Conservation (phyloP, 140 eudicot species). For the Erigeron philadelphicus region DNA sequence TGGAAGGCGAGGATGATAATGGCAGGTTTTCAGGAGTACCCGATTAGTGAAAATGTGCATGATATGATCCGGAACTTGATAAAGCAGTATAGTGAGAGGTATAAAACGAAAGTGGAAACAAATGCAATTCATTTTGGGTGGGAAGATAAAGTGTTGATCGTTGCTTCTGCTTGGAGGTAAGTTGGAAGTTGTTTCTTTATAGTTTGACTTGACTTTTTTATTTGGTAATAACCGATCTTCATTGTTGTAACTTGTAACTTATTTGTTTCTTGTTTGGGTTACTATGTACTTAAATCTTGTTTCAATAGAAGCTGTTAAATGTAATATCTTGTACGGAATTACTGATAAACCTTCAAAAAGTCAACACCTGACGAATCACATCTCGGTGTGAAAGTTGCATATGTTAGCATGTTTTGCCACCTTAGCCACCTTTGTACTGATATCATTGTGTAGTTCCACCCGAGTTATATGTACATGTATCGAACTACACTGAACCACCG, state of each 20-base stretch:
- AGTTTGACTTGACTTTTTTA: too few relatives aligned
- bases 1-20: conserved; percentile 97
- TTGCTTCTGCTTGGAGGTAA: conserved; percentile 82
- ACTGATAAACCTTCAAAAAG: not conserved
- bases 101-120: conserved; percentile 56
- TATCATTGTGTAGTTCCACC: not conserved
- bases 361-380: too few relatives aligned
- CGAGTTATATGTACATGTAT: not conserved
- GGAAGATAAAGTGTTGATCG: conserved; percentile 77
- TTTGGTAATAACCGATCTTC: too few relatives aligned
- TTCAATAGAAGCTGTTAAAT: not conserved
- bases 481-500: not conserved
- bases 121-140: conserved; percentile 82
- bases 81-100: conserved; percentile 60
- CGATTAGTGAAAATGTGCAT: conserved; percentile 45
- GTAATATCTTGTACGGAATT: not conserved
- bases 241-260: too few relatives aligned
- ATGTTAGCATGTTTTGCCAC: too few relatives aligned
- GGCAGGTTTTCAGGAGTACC: conserved; percentile 68
- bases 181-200: not conserved
- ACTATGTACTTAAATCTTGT: too few relatives aligned
- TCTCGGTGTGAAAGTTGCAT: too few relatives aligned
- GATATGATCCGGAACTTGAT: conserved; percentile 46
- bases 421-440: not conserved
- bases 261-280: too few relatives aligned